Base-by-base conservation (phyloP, 768 basidiomycete species). In the Filobasidium floriforme region DNA sequence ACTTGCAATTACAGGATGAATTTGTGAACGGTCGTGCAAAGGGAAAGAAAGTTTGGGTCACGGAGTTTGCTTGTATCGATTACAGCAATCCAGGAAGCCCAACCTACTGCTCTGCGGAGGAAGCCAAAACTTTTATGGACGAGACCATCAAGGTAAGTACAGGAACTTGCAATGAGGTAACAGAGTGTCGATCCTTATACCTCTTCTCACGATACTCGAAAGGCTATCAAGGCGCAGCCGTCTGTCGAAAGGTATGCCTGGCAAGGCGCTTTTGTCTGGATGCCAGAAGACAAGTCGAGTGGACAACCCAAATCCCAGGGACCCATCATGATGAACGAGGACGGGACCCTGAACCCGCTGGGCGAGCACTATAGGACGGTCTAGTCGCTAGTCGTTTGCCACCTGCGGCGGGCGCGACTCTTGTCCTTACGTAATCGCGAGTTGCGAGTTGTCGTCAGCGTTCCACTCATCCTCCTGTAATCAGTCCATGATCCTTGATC, bases 381-480 rank as follows among this genome's bases (percentile, higher is more conserved):
- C 22, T 57, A 32, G 29, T 3, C 3, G 46, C 4, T 4, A 6
- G 46, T 4, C 46, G 46, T 51, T 26, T 24, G 24, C 14, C 18
- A 57, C 54, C 54, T 7, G 10, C 52, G 52, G 10, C 10, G 9
- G 18, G 52, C 12, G 26, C 22, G 26, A 57, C 15, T 14, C 54
- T 24, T 15, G 22, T 5, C 2, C 19, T 57, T 57, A 57, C 54
- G 54, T 57, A 57, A 57, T 14, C 15, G n/a, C 46, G 46, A 49
- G 3, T 49, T 18, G 19, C 54, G 22, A 32, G 54, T 57, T 57
- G 54, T 57, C 54, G 54, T 57, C 54, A 57, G 54, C 54, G 54
- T 57, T 57, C 46, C n/a, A n/a, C n/a, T n/a, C n/a, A n/a, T n/a
- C n/a, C n/a, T n/a, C n/a, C 18, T 49, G 46, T 22, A 49, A 22